Evolutionary conservation across 306 rosid species (phyloP), one percentile per base, ranked within the genome.

Genomic region (Cicer pinnatifidum): DNA sequence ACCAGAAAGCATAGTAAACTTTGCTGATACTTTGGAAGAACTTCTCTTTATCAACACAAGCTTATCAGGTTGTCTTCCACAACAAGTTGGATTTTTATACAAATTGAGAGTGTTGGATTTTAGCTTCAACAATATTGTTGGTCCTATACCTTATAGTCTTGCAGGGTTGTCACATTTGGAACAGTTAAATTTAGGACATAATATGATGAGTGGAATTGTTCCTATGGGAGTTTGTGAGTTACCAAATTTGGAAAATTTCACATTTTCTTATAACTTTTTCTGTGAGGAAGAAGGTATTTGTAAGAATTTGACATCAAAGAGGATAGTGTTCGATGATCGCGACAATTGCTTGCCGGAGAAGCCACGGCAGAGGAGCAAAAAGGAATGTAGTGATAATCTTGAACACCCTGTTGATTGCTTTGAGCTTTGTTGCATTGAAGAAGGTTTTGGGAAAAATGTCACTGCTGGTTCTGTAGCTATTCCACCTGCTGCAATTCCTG

Each of bases 211-310:
- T 78, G 98, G 96, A 47, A 68, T 39, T 47, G 93, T 93, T 20
- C 88, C 85, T 1, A 80, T 64, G 45, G 96, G 92, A 20, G 82
- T 93, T 50, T 93, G 98, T 53, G 72, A 44, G 46, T 78, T 94
- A 69, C 96, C 98, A 12, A 85, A 73, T 80, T 81, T 91, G 88
- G 63, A 47, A 11, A 93, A 93, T 72, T 85, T 93, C 71, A 91
- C 97, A 0, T 58, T 89, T 69, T 88, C 97, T 47, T 86, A 85
- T 47, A 91, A 93, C 86, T 93, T 78, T 82, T 78, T 83, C 77
- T 91, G 98, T 40, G 98, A 91, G 80, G 97, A 91, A 82, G 92
- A 83, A 38, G 92, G 89, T 9, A 67, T 84, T 12, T 93, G 98
- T 69, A 83, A 76, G 84, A 88, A 88, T 61, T 50, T 86, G 85